These are phyloP conservation scores for Fusarium coicis DNA, from an alignment of 2,329 filamentous ascomycete genomes.

Conservation along the genomic window DNA sequence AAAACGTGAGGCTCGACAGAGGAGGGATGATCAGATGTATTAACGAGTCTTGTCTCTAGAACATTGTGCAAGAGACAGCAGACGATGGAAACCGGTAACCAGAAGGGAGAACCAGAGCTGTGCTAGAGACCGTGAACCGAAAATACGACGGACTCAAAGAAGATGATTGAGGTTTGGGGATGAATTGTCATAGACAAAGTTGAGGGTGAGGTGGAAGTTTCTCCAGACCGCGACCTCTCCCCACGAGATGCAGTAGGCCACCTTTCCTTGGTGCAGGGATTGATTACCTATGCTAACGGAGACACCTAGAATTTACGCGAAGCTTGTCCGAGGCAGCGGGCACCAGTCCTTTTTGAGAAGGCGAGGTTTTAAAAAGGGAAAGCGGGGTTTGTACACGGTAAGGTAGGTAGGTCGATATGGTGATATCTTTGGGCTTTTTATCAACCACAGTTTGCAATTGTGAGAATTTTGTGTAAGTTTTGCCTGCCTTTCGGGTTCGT, in stretches of 20 bases:
- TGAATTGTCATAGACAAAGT: constrained; percentile 42
- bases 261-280: constrained; percentile 40
- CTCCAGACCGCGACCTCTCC: constrained; percentile 45
- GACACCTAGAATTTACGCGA: constrained; percentile 46
- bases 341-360: constrained; percentile 21
- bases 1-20: constrained; percentile 31
- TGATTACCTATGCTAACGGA: constrained; percentile 28
- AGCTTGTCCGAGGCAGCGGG: constrained; percentile 41
- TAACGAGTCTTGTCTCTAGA: constrained; percentile 50
- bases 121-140: constrained; percentile 47
- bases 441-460: neutral
- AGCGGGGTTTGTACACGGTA: constrained; percentile 30
- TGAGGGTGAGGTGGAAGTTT: constrained; percentile 58
- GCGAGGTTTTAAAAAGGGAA: constrained; percentile 24
- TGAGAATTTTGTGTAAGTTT: neutral
- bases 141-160: constrained; percentile 36
- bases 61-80: constrained; percentile 52
- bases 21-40: constrained; percentile 42
- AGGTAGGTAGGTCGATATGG: neutral
- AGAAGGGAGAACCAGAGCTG: constrained; percentile 54
- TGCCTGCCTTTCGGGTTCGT: neutral
- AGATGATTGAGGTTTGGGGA: constrained; percentile 42
- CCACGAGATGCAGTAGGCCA: constrained; percentile 43
- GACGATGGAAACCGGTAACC: constrained; percentile 53
- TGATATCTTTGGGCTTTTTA: neutral